phyloP scores from a whole-genome alignment of 768 basidiomycete genomes.

The Mycena vitilis region DNA sequence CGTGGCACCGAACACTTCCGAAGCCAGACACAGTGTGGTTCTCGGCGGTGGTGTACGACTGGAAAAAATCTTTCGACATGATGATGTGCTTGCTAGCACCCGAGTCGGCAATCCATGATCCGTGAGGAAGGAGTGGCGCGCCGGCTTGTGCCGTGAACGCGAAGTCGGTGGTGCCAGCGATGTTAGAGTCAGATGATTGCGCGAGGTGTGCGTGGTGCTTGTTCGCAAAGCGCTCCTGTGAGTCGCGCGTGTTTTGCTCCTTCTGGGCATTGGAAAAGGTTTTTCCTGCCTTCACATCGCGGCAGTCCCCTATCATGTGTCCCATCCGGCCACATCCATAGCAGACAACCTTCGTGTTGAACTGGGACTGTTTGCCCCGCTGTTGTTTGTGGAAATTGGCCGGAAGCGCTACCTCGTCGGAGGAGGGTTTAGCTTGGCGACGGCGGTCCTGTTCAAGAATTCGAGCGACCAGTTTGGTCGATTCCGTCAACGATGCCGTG shows the following conservation, averaged over 20 bases:
- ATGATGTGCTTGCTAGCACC: conserved; percentile 16
- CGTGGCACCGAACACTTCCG: conserved; percentile 16
- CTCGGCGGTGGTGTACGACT: not conserved
- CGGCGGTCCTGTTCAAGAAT: conserved; percentile 40
- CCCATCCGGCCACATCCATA: too few relatives aligned
- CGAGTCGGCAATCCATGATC: conserved; percentile 18
- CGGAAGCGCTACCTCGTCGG: too few relatives aligned
- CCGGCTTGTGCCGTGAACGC: conserved; percentile 17
- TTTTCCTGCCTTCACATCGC: too few relatives aligned
- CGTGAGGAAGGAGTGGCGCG: not conserved
- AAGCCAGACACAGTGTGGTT: not conserved
- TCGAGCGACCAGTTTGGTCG: conserved; percentile 38
- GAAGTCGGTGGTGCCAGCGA: conserved; percentile 8
- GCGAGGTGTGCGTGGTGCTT: conserved; percentile 12
- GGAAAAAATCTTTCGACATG: not conserved
- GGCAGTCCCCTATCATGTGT: too few relatives aligned
- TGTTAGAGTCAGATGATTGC: not conserved
- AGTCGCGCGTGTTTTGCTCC: conserved; percentile 15
- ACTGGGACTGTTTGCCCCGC: conserved; percentile 11
- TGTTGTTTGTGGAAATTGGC: not conserved
- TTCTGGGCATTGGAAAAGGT: conserved; percentile 7
- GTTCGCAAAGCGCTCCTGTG: conserved; percentile 7
- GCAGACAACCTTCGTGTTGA: conserved; percentile 11
- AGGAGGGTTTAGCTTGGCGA: conserved; percentile 24
- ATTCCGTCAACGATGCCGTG: conserved; percentile 34